Evolutionary conservation across 2,329 filamentous ascomycete species (phyloP).

Genomic region (Leptographium lundbergii): DNA sequence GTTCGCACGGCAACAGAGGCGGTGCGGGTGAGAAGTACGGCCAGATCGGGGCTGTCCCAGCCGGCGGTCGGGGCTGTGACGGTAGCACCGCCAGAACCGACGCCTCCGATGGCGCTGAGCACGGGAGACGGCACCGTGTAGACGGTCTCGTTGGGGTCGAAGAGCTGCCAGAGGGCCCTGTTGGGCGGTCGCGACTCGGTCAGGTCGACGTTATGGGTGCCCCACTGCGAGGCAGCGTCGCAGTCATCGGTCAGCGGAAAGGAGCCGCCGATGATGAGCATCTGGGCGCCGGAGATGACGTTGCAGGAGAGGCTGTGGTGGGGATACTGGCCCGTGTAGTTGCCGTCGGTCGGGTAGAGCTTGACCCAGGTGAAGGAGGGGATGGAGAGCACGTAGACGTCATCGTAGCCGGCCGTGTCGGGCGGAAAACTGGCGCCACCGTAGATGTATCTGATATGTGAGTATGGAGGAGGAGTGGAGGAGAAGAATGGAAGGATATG

Average conservation of each 20-base stretch:
- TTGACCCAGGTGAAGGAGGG: constrained; percentile 54
- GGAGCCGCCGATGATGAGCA: constrained; percentile 50
- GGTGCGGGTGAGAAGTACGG: constrained; percentile 38
- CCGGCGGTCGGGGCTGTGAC: constrained; percentile 32
- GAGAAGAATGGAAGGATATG: background rate
- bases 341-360: constrained; percentile 29
- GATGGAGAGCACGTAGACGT: constrained; percentile 48
- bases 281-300: constrained; percentile 42
- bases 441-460: constrained; percentile 40
- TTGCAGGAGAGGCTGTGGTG: constrained; percentile 47
- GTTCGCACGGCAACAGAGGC: constrained; percentile 32
- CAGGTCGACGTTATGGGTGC: constrained; percentile 42
- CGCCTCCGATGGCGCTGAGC: constrained; percentile 36
- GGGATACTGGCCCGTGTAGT: constrained; percentile 26
- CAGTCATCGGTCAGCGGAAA: constrained; percentile 37
- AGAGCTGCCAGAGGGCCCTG: constrained; percentile 41
- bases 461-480: background rate
- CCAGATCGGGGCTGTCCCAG: constrained; percentile 38
- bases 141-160: constrained; percentile 31
- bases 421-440: constrained; percentile 39
- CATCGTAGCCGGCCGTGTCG: constrained; percentile 40
- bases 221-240: constrained; percentile 39
- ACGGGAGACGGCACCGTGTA: constrained; percentile 44
- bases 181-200: constrained; percentile 32
- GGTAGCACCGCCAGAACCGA: constrained; percentile 39